Conservation (phyloP, 192 early-diverging fungal genomes). For the Backusella circina region DNA sequence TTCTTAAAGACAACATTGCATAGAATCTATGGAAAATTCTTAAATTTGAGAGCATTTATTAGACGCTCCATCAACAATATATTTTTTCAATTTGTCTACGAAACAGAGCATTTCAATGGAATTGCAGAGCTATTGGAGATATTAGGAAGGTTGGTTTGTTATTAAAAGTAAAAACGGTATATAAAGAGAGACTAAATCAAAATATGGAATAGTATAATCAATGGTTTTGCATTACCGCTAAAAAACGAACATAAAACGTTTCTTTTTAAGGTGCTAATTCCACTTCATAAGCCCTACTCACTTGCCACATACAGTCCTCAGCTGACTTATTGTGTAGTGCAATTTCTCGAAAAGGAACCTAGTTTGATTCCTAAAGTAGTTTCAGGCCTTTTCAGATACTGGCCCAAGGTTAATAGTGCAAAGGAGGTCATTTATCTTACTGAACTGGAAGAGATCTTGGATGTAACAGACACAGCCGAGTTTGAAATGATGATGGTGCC, state of each 20-base stretch:
- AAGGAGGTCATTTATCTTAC: conserved; percentile 99
- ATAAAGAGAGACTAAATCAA: neutral
- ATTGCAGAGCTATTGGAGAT: conserved; percentile 98
- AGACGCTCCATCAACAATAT: conserved; percentile 97
- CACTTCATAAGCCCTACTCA: conserved; percentile 94
- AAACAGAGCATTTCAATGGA: conserved; percentile 95
- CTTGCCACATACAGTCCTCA: conserved; percentile 96
- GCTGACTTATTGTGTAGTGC: conserved; percentile 98
- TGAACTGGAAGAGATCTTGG: conserved; percentile 97
- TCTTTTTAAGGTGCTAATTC: conserved; percentile 88
- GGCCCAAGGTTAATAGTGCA: conserved; percentile 99
- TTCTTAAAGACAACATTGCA: conserved; percentile 98
- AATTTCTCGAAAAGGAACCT: conserved; percentile 98
- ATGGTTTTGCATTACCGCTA: conserved; percentile 98
- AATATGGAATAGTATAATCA: conserved; percentile 85
- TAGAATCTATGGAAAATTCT: conserved; percentile 98
- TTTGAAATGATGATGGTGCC: conserved; percentile 89
- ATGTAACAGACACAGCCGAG: conserved; percentile 91
- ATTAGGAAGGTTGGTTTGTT: conserved; percentile 75
- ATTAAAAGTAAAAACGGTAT: neutral
- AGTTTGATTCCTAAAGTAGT: conserved; percentile 86
- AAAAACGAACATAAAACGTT: conserved; percentile 99
- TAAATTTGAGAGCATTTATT: conserved; percentile 97
- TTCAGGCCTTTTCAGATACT: conserved; percentile 84
- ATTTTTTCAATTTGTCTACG: conserved; percentile 98